Conservation (phyloP, 441 rosid species). For the Erodium texanum region DNA sequence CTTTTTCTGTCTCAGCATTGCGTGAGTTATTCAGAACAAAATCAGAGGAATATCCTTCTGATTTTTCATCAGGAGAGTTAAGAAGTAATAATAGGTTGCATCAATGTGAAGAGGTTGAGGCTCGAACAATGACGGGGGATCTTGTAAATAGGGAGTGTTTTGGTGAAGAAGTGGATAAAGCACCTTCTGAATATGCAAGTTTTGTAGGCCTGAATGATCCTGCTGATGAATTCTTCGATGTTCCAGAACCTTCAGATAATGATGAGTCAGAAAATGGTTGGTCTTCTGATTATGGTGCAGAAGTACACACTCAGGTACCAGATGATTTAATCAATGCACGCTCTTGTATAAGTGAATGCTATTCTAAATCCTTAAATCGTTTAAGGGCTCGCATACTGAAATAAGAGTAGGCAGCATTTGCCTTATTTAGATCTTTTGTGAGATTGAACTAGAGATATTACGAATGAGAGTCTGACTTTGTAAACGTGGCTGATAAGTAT, state of each 20-base stretch:
- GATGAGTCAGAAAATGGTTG: constrained; percentile 56
- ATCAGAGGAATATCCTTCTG: constrained; percentile 47
- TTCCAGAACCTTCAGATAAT: constrained; percentile 67
- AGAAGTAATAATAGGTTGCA: constrained; percentile 34
- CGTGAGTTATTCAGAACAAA: constrained; percentile 74
- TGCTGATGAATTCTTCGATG: constrained; percentile 86
- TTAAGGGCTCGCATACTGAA: not conserved
- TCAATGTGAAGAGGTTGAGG: constrained; percentile 37
- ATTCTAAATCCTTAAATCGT: constrained; percentile 8
- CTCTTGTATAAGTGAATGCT: constrained; percentile 7
- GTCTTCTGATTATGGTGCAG: constrained; percentile 62
- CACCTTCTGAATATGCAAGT: constrained; percentile 71
- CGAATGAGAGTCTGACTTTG: constrained; percentile 1
- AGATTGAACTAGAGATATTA: not conserved
- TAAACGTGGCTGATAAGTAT: not conserved
- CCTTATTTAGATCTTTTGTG: constrained; percentile 4
- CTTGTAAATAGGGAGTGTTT: constrained; percentile 32
- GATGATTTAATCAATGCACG: constrained; percentile 13
- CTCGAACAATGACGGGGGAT: constrained; percentile 29
- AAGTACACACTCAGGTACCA: constrained; percentile 54
- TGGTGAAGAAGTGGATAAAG: constrained; percentile 51
- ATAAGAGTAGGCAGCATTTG: not conserved
- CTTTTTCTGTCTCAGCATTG: constrained; percentile 45
- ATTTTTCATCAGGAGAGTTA: constrained; percentile 68
- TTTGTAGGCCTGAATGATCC: constrained; percentile 73